Evolutionary conservation across 2,329 filamentous ascomycete genomes (phyloP), one percentile per base, ranked within the genome.

Genomic region (Colletotrichum sp.): DNA sequence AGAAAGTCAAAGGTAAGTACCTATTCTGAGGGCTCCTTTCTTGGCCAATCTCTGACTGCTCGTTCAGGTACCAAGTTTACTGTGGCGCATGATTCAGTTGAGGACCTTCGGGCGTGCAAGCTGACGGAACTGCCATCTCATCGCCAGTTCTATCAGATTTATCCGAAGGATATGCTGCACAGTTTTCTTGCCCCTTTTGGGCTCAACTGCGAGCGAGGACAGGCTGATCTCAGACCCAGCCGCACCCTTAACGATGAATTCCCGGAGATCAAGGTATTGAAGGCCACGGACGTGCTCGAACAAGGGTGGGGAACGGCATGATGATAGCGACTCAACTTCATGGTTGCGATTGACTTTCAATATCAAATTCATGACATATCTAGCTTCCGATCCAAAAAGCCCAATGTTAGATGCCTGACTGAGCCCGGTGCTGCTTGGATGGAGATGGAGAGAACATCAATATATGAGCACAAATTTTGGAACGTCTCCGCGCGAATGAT

Each of bases 111-210:
- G 28, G 34, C 30, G 10, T 21, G 18, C n/a, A 26, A 32, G 32
- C 21, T 65, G 28, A 44, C 24, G 10, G 59, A 34, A 12, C 21
- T 57, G 4, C 59, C 59, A 2, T 26, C 72, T 15, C 59, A 34
- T 6, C 15, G 28, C 2, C 18, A 59, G 1, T 21, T 79, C 15
- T 81, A 82, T 36, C 44, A 69, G 24, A 81, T 81, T 6, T 76
- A 77, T 6, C 74, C 71, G 7, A 81, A 79, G 10, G 78, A 71
- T 10, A 59, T 65, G n/a, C 5, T 69, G 10, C 32, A 60, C 28
- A 52, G 32, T 5, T 49, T 65, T 6, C 32, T 70, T 57, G 32
- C 13, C 2, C 30, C 57, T 1, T 59, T 65, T 8, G 49, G 66
- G 6, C 44, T 71, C 12, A 30, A 30, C 1, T 69, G 57, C 16